Evolutionary conservation across 1,139 yeast genomes (phyloP).

Genomic region (Blastobotrys aristatus): DNA sequence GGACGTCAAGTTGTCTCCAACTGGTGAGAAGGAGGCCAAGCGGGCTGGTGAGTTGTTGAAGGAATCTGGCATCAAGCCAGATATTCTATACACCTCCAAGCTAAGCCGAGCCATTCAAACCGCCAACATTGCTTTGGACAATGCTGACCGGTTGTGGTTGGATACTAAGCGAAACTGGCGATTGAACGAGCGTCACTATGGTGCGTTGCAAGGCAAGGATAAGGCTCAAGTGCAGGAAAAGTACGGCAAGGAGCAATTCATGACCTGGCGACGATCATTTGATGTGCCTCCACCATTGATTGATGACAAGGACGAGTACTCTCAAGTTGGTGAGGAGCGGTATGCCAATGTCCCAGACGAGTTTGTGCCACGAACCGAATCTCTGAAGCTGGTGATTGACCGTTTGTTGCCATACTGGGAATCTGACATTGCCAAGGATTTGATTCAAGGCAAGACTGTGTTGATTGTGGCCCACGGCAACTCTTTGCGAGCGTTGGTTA

Average conservation of each 20-base stretch:
- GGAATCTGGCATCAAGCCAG: constrained; percentile 83
- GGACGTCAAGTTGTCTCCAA: constrained; percentile 78
- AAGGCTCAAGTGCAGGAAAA: constrained; percentile 87
- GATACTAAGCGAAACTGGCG: constrained; percentile 97
- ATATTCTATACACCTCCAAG: constrained; percentile 84
- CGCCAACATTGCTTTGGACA: constrained; percentile 88
- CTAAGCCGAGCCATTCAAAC: constrained; percentile 96
- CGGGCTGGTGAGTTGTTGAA: constrained; percentile 91
- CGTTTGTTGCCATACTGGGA: constrained; percentile 98
- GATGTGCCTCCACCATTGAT: constrained; percentile 95
- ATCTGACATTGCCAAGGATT: constrained; percentile 82
- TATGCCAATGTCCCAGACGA: constrained; percentile 78
- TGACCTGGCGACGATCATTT: constrained; percentile 96
- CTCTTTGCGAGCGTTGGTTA: constrained; percentile 94
- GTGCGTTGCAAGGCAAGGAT: constrained; percentile 98
- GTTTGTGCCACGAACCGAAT: constrained; percentile 90
- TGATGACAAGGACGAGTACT: constrained; percentile 69
- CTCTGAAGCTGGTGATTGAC: constrained; percentile 90
- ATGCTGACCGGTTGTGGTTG: constrained; percentile 84
- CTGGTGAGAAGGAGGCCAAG: constrained; percentile 85
- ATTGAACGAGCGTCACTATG: constrained; percentile 98
- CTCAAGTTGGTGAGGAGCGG: constrained; percentile 83
- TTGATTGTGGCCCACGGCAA: constrained; percentile 97
- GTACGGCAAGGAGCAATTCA: constrained; percentile 91
- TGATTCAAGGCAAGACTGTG: constrained; percentile 83